Evolutionary conservation across 140 eudicot genomes (phyloP).

Genomic region (Ambrosia hybrid): DNA sequence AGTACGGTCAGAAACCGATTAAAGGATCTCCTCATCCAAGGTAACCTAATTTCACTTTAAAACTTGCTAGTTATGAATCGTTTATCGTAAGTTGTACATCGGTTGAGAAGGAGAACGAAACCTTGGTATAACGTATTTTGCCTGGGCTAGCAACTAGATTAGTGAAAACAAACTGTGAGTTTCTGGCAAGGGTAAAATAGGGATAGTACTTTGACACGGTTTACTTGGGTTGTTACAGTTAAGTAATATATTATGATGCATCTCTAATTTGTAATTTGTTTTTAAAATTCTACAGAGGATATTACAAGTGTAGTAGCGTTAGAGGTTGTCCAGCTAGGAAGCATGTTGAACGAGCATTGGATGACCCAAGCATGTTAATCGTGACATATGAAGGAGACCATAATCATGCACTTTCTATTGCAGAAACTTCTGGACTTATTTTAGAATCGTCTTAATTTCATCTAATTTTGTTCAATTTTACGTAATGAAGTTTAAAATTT

Average conservation of each 20-base stretch:
- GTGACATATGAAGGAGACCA: conserved; percentile 97
- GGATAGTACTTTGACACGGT: too few relatives aligned
- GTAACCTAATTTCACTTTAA: conserved; percentile 32
- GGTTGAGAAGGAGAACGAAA: too few relatives aligned
- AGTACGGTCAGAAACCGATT: conserved; percentile 93
- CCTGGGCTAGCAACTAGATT: too few relatives aligned
- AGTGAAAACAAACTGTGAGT: too few relatives aligned
- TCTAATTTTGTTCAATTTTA: conserved; percentile 1
- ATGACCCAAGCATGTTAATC: conserved; percentile 78
- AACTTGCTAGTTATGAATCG: not conserved
- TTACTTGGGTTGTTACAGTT: not conserved
- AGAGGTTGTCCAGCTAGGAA: conserved; percentile 81
- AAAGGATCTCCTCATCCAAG: conserved; percentile 99
- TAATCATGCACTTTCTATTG: conserved; percentile 63
- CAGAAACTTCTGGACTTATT: conserved; percentile 60
- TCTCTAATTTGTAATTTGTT: not conserved
- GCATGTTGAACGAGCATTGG: conserved; percentile 89
- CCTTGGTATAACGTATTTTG: too few relatives aligned
- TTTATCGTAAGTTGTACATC: not conserved
- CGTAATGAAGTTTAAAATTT: conserved; percentile 10
- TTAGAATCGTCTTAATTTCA: conserved; percentile 70
- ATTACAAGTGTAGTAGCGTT: conserved; percentile 93
- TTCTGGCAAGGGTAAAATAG: too few relatives aligned
- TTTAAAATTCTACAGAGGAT: conserved; percentile 53
- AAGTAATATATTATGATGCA: not conserved